Conservation (phyloP, 306 rosid species). For the Astragalus glycyphyllos region DNA sequence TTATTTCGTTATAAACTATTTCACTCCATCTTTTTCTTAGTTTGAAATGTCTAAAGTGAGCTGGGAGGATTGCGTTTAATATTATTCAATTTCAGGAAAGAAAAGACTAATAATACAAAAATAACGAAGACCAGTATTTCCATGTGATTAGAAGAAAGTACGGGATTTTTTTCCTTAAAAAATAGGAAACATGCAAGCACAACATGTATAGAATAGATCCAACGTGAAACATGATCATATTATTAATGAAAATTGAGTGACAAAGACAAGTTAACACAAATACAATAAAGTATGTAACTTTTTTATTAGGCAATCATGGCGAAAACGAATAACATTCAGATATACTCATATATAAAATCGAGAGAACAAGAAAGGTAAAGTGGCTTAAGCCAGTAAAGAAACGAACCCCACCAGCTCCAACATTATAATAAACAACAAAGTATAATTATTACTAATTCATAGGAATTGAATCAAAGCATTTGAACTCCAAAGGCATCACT, state of each 20-base stretch:
- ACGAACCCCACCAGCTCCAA: slow-evolving; percentile 35
- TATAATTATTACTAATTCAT: neutral
- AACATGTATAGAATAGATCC: neutral
- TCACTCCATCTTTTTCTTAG: no score
- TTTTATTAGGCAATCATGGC: no score
- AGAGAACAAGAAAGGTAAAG: slow-evolving; percentile 39
- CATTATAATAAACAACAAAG: neutral
- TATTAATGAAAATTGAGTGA: neutral
- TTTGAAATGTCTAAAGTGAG: no score
- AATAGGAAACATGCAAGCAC: neutral
- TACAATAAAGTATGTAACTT: neutral
- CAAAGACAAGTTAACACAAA: neutral
- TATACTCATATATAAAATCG: neutral
- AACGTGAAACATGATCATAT: no score
- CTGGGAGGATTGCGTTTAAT: no score
- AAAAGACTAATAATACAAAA: no score
- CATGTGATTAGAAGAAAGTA: neutral
- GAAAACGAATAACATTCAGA: no score
- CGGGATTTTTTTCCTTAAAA: neutral
- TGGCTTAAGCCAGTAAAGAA: slow-evolving; percentile 26
- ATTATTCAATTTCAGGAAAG: no score
- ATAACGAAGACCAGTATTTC: neutral
- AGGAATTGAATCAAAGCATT: neutral
- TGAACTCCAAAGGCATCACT: neutral
- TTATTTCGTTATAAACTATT: no score